Base-by-base conservation (phyloP, 2,329 filamentous ascomycete species). In the Alternaria dauci region DNA sequence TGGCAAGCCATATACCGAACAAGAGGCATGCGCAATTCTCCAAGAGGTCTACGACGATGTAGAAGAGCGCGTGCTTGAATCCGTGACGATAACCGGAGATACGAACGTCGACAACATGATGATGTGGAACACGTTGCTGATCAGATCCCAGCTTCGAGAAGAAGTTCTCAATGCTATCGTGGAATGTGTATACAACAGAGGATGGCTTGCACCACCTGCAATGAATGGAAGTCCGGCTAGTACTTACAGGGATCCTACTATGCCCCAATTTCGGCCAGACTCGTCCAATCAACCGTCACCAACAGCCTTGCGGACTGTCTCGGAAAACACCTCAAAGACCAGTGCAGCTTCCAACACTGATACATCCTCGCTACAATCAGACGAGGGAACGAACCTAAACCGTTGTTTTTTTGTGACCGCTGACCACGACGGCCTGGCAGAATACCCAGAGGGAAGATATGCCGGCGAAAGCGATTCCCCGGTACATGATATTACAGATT, bases 251-350 rank as follows among this genome's bases (percentile, higher is more conserved):
- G 89, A 92, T 67, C 87, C 87, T 8, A 91, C 89, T 0, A 81
- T 91, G 75, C 89, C 89, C 8, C 89, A 91, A 68, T 90, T 90
- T 71, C 84, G 87, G 6, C 89, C 88, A n/a, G 86, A 89, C 65
- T 81, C 77, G 32, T 62, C 66, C 5, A 60, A 58, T 20, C 25
- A 61, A 41, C 20, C 55, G 20, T 25, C 30, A 44, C 14, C 32
- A 14, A 14, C 38, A 8, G 34, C 25, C 18, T 32, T 38, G 6
- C 47, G 38, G n/a, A 39, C n/a, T 57, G 32, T 14, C 47, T 56
- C 58, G n/a, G 14, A 34, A 12, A 43, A 36, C 38, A 46, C 47
- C 52, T 36, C 46, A 46, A 30, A 39, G n/a, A 50, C 46, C 14
- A 34, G 36, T 32, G 42, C n/a, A n/a, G 36, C 23, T 39, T 57